A percentile compares a stretch with the other conserved stretches of the same genome.
Evolutionary conservation across 495 filamentous ascomycete genomes (phyloP).

Genomic region (Penicillium arizonense): DNA sequence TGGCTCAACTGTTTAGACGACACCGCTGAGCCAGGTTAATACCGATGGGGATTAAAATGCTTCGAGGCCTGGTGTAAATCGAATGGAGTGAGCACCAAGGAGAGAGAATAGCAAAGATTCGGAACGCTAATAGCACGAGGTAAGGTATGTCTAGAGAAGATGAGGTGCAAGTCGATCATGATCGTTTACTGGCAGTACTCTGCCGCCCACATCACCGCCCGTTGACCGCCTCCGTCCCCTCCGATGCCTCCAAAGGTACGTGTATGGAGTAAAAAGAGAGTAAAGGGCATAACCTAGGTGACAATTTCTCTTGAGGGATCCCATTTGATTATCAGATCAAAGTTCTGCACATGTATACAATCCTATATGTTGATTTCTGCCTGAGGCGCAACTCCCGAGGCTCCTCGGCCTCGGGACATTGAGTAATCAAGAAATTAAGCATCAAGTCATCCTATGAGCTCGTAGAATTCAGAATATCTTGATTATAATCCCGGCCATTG

Average conservation of each 20-base stretch:
- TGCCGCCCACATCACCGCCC: background rate
- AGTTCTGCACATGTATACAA: no score
- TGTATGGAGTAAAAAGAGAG: no score
- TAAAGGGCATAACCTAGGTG: no score
- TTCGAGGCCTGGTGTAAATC: no score
- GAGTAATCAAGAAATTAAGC: constrained; percentile 12
- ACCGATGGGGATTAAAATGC: no score
- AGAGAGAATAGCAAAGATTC: background rate
- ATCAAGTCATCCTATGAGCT: background rate
- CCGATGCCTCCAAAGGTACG: no score
- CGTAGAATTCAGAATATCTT: background rate
- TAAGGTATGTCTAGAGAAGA: background rate
- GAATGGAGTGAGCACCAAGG: no score
- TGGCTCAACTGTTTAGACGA: background rate
- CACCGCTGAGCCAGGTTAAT: background rate
- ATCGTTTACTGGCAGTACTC: background rate
- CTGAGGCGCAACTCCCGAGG: background rate
- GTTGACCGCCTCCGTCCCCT: no score
- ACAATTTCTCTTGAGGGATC: no score
- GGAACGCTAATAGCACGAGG: background rate
- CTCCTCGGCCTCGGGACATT: constrained; percentile 5
- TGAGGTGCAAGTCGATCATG: background rate
- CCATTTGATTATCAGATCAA: no score
- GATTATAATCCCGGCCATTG: background rate
- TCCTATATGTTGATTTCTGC: background rate